These are phyloP conservation scores for Neobulgaria alba DNA, from an alignment of 2,329 filamentous ascomycete genomes.

Conservation along the genomic window DNA sequence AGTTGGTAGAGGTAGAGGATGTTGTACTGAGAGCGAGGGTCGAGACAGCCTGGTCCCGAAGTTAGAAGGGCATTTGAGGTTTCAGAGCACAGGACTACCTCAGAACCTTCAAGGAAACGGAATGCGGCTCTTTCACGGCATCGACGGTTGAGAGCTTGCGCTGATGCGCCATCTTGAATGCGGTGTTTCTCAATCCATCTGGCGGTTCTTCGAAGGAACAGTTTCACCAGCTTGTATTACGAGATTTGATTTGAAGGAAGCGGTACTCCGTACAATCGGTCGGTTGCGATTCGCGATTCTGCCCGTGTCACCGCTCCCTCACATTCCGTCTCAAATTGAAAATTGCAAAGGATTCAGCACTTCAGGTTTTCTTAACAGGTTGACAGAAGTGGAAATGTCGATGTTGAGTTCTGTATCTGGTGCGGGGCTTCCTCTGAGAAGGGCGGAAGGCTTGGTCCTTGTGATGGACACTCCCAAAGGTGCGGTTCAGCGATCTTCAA, in stretches of 20 bases:
- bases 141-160: conserved; percentile 23
- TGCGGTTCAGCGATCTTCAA: conserved; percentile 19
- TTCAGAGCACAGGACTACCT: too few relatives aligned
- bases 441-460: conserved; percentile 35
- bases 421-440: conserved; percentile 29
- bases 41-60: conserved; percentile 70
- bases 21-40: conserved; percentile 65
- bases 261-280: not conserved
- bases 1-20: conserved; percentile 48
- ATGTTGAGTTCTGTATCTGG: not conserved
- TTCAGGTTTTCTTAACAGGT: too few relatives aligned
- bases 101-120: conserved; percentile 69
- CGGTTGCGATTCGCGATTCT: too few relatives aligned
- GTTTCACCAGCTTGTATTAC: too few relatives aligned
- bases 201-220: too few relatives aligned
- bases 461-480: conserved; percentile 43
- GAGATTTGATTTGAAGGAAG: conserved; percentile 1
- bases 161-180: conserved; percentile 22
- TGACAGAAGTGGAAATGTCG: too few relatives aligned
- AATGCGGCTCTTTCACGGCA: conserved; percentile 62
- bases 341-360: too few relatives aligned
- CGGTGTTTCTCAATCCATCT: not conserved
- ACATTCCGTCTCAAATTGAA: too few relatives aligned
- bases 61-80: too few relatives aligned
- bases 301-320: too few relatives aligned